Evolutionary conservation across 2,329 filamentous ascomycete species (phyloP).

Genomic region (Ophiocordyceps camponoti-rufipedis): DNA sequence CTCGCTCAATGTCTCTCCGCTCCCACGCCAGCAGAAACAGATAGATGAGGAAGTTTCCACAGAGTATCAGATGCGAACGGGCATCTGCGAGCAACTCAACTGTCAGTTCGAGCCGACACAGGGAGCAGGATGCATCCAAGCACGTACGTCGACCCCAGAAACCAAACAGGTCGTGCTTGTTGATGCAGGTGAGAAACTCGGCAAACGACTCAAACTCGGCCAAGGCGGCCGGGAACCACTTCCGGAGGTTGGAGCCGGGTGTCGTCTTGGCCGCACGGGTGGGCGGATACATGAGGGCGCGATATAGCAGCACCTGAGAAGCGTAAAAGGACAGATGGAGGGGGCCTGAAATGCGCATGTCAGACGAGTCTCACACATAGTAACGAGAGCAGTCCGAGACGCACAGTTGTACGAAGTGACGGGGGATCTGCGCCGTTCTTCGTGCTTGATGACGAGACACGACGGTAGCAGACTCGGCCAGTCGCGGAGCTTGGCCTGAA

Average conservation of each 20-base stretch:
- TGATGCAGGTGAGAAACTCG: constrained; percentile 17
- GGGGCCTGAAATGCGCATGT: constrained; percentile 9
- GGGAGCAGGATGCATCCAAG: neutral
- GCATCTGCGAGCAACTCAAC: constrained; percentile 6
- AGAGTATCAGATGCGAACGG: constrained; percentile 25
- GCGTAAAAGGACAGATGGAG: constrained; percentile 24
- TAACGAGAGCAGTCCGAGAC: neutral
- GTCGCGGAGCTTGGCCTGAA: constrained; percentile 13
- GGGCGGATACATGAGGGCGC: constrained; percentile 26
- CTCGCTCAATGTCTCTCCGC: constrained; percentile 12
- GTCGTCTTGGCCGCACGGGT: constrained; percentile 20
- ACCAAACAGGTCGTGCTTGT: constrained; percentile 16
- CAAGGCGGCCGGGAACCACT: constrained; percentile 16
- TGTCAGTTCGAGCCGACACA: neutral
- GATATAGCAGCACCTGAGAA: constrained; percentile 20
- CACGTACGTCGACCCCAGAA: constrained; percentile 26
- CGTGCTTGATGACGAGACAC: constrained; percentile 12
- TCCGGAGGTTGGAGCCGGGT: constrained; percentile 15
- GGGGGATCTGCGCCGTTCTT: constrained; percentile 2
- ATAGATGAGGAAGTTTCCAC: constrained; percentile 29
- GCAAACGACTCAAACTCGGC: constrained; percentile 18
- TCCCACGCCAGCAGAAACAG: constrained; percentile 24
- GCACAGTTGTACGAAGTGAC: constrained; percentile 9
- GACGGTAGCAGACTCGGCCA: constrained; percentile 18
- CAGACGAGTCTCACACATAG: too few relatives aligned